phyloP scores from a whole-genome alignment of 257 asterid genomes.

The Cordia subcordata region DNA sequence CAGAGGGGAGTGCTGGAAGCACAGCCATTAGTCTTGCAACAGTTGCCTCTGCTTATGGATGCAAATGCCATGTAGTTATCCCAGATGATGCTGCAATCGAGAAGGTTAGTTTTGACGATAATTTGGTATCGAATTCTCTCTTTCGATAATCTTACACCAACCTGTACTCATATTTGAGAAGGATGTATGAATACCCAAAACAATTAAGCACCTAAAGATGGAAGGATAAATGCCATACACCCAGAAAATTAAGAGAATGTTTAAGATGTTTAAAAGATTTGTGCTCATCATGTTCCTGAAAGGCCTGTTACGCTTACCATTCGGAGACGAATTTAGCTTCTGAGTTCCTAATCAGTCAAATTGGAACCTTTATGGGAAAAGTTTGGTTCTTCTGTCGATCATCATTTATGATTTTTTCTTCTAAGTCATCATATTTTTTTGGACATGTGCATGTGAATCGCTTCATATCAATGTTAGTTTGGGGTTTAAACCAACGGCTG shows the following conservation, averaged over 20 bases:
- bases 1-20: constrained; percentile 99
- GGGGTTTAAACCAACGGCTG: not conserved
- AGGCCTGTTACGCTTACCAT: too few relatives aligned
- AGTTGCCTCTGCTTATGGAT: constrained; percentile 92
- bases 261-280: not conserved
- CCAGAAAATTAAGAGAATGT: not conserved
- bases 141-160: not conserved
- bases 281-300: too few relatives aligned
- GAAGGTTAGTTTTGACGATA: constrained; percentile 40
- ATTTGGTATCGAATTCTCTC: not conserved
- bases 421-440: too few relatives aligned
- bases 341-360: too few relatives aligned
- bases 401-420: too few relatives aligned
- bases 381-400: too few relatives aligned
- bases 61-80: constrained; percentile 91
- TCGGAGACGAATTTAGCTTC: too few relatives aligned
- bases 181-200: not conserved
- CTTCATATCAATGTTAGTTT: too few relatives aligned
- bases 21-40: constrained; percentile 96
- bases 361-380: too few relatives aligned
- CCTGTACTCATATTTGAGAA: not conserved
- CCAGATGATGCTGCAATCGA: constrained; percentile 98
- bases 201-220: not conserved
- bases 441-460: too few relatives aligned
- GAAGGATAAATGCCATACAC: not conserved